A percentile compares a stretch with the other conserved stretches of the same genome.
Conservation (phyloP, 805 yeast genomes). For the Candida maltosa region DNA sequence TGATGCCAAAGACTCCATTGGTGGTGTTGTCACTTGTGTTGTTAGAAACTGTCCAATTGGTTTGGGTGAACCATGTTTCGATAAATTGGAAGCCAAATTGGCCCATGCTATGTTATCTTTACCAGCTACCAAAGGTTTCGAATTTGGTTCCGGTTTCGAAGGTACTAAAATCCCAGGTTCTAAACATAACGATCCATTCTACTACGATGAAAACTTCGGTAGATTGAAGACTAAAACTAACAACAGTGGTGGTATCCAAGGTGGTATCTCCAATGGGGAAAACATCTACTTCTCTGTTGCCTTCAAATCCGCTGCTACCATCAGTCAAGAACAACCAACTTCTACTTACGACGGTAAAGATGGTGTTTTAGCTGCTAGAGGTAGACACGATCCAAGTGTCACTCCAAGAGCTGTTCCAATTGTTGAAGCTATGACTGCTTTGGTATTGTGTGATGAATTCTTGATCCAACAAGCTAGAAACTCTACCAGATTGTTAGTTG, state of each 20-base stretch:
- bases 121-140: slow-evolving; percentile 98
- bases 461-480: slow-evolving; percentile 86
- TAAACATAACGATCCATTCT: slow-evolving; percentile 87
- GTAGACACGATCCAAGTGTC: slow-evolving; percentile 98
- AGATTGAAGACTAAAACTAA: slow-evolving; percentile 83
- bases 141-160: slow-evolving; percentile 92
- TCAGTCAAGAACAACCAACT: slow-evolving; percentile 87
- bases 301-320: slow-evolving; percentile 97
- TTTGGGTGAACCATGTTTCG: slow-evolving; percentile 97
- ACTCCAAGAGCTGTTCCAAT: slow-evolving; percentile 98
- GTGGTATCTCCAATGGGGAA: slow-evolving; percentile 97
- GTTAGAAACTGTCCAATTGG: slow-evolving; percentile 91
- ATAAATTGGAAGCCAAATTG: slow-evolving; percentile 88
- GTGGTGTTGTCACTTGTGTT: slow-evolving; percentile 97
- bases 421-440: slow-evolving; percentile 97
- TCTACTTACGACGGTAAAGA: slow-evolving; percentile 82
- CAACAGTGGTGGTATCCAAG: slow-evolving; percentile 96
- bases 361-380: slow-evolving; percentile 91
- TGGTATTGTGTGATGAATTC: slow-evolving; percentile 82
- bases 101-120: slow-evolving; percentile 98
- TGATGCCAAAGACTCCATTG: slow-evolving; percentile 87
- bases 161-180: slow-evolving; percentile 93
- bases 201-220: slow-evolving; percentile 53
- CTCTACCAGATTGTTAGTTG: slow-evolving; percentile 8
- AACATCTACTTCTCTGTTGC: slow-evolving; percentile 92